A percentile compares a stretch with the other conserved stretches of the same genome.
Conservation (phyloP, 2,329 filamentous ascomycete species). For the Lecanicillium sp. region DNA sequence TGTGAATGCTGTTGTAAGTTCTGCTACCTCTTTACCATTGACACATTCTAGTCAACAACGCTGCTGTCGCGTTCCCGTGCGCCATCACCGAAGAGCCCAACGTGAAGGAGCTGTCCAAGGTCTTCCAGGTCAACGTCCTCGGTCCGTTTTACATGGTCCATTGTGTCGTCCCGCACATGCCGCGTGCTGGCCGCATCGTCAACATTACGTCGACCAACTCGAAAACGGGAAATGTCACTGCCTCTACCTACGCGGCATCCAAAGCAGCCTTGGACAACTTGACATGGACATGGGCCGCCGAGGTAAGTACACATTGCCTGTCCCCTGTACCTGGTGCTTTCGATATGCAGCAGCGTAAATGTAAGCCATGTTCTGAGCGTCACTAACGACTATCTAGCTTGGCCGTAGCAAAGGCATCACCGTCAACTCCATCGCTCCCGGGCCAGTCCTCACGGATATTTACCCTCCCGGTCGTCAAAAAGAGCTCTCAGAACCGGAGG, state of each 20-base stretch:
- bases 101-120: slow-evolving; percentile 22
- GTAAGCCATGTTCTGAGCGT: not conserved
- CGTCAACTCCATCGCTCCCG: slow-evolving; percentile 37
- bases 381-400: slow-evolving; percentile 19
- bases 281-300: slow-evolving; percentile 27
- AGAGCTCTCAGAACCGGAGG: slow-evolving; percentile 18
- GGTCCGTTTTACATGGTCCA: slow-evolving; percentile 31
- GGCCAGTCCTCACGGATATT: slow-evolving; percentile 32
- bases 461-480: slow-evolving; percentile 16
- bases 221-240: slow-evolving; percentile 14
- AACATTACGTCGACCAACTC: slow-evolving; percentile 21
- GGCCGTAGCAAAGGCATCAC: slow-evolving; percentile 35
- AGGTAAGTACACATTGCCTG: slow-evolving; percentile 22
- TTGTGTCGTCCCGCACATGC: slow-evolving; percentile 30
- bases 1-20: not conserved
- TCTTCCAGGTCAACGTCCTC: slow-evolving; percentile 29
- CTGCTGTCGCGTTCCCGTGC: slow-evolving; percentile 21
- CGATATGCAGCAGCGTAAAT: no score
- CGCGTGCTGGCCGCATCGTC: slow-evolving; percentile 23
- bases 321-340: no score
- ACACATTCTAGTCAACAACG: slow-evolving; percentile 31
- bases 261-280: slow-evolving; percentile 32
- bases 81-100: slow-evolving; percentile 20
- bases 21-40: no score
- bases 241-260: slow-evolving; percentile 19